A percentile compares a stretch with the other conserved stretches of the same genome.
These are phyloP conservation scores for Penicillium manginii DNA, from an alignment of 495 filamentous ascomycete genomes.

Conservation along the genomic window DNA sequence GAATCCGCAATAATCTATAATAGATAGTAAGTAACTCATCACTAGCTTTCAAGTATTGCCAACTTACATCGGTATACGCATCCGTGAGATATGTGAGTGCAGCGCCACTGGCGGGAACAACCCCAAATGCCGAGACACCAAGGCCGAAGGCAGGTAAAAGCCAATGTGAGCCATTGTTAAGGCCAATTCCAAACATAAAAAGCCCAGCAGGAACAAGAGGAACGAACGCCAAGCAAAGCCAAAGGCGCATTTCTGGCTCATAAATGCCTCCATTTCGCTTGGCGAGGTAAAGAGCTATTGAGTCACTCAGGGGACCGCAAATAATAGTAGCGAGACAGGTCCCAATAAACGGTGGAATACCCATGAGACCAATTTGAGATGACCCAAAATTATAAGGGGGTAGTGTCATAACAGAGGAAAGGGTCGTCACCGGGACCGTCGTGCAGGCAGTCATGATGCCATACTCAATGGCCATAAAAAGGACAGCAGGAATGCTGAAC, in stretches of 20 bases:
- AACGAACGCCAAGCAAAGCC: slow-evolving; percentile 24
- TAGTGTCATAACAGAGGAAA: slow-evolving; percentile 34
- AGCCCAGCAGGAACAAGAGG: slow-evolving; percentile 32
- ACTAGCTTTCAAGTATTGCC: background rate
- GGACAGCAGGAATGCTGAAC: slow-evolving; percentile 35
- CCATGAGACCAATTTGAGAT: slow-evolving; percentile 41
- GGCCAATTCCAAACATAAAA: slow-evolving; percentile 38
- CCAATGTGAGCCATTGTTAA: slow-evolving; percentile 36
- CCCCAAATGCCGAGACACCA: slow-evolving; percentile 28
- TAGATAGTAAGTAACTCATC: background rate
- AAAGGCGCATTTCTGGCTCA: slow-evolving; percentile 44
- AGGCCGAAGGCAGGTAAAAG: slow-evolving; percentile 32
- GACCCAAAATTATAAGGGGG: slow-evolving; percentile 45
- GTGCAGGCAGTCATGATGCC: slow-evolving; percentile 39
- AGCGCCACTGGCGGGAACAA: slow-evolving; percentile 30
- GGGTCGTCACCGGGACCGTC: slow-evolving; percentile 34
- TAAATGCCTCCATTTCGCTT: slow-evolving; percentile 38
- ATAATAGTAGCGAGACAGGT: slow-evolving; percentile 35
- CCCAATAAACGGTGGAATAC: slow-evolving; percentile 40
- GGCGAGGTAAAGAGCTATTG: slow-evolving; percentile 29
- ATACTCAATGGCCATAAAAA: slow-evolving; percentile 39
- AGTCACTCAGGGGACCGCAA: slow-evolving; percentile 41
- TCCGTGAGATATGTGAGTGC: slow-evolving; percentile 40
- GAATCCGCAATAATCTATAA: slow-evolving; percentile 39
- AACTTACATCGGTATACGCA: slow-evolving; percentile 39